Evolutionary conservation across 139 green algal genomes (phyloP).

Genomic region (Spirogloea muscicola): DNA sequence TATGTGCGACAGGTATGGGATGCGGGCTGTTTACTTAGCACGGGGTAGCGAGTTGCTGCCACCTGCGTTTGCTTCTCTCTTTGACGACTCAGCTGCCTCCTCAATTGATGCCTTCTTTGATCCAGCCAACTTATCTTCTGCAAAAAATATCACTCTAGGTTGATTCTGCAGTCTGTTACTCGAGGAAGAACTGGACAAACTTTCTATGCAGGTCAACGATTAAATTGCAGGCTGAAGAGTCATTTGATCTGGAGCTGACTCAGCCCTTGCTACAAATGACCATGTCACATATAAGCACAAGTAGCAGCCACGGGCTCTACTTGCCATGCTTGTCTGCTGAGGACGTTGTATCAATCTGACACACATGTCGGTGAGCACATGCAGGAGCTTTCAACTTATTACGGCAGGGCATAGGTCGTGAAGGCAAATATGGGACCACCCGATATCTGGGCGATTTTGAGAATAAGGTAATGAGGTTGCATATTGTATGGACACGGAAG

Average conservation of each 20-base stretch:
- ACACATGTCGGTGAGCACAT: background rate
- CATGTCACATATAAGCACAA: background rate
- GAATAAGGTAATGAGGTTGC: background rate
- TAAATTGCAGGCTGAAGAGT: no score
- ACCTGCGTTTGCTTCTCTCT: conserved; percentile 31
- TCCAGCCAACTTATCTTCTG: conserved; percentile 15
- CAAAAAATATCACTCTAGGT: background rate
- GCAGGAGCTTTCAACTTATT: conserved; percentile 35
- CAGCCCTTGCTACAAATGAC: no score
- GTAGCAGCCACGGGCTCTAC: background rate
- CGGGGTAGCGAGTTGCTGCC: conserved; percentile 16
- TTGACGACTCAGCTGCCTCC: conserved; percentile 37
- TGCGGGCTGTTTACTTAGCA: conserved; percentile 35
- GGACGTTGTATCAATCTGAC: conserved; percentile 6
- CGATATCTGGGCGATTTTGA: conserved; percentile 26
- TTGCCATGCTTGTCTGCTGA: background rate
- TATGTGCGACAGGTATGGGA: conserved; percentile 25
- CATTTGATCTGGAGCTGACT: no score
- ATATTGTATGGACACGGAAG: background rate
- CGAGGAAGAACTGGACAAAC: background rate
- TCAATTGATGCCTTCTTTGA: conserved; percentile 44
- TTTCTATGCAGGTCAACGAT: background rate
- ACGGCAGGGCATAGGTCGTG: conserved; percentile 9
- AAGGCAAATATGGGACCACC: background rate
- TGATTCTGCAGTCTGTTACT: background rate